Percentiles rank a stretch among this genome's conserved stretches.
Evolutionary conservation across 805 yeast genomes (phyloP).

Genomic region (Barnettozyma botsteinii): DNA sequence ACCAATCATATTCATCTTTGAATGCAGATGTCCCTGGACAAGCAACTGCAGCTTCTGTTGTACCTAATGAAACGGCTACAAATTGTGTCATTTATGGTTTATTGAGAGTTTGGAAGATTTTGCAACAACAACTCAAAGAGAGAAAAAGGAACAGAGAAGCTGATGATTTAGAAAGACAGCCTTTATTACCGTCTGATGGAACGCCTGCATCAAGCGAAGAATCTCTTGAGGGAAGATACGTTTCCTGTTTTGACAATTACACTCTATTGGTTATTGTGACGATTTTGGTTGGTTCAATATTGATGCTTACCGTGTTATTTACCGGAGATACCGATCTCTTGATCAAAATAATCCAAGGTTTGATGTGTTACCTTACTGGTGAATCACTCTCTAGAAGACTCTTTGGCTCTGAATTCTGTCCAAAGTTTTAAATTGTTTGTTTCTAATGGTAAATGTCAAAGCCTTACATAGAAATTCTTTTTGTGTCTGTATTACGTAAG

Average conservation of each 20-base stretch:
- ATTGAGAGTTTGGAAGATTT: not conserved
- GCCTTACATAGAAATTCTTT: not conserved
- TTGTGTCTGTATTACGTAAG: slow-evolving; percentile 1
- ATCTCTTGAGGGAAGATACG: slow-evolving; percentile 4
- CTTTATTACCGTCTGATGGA: slow-evolving; percentile 3
- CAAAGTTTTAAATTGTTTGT: slow-evolving; percentile 1
- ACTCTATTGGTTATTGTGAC: slow-evolving; percentile 3
- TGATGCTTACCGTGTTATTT: slow-evolving; percentile 7
- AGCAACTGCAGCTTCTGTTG: not conserved
- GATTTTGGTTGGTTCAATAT: slow-evolving; percentile 1
- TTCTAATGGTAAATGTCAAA: too few species aligned
- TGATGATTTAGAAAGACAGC: slow-evolving; percentile 16
- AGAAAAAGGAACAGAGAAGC: not conserved
- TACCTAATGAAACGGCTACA: not conserved
- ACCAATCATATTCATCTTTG: slow-evolving; percentile 5
- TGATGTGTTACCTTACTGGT: slow-evolving; percentile 20
- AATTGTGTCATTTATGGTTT: not conserved
- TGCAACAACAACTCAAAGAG: not conserved
- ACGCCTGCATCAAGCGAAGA: not conserved
- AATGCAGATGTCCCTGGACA: slow-evolving; percentile 5
- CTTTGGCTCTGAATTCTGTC: slow-evolving; percentile 20
- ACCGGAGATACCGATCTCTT: slow-evolving; percentile 20
- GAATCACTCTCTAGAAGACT: not conserved
- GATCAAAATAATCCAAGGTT: slow-evolving; percentile 13
- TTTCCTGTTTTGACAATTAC: slow-evolving; percentile 5